Conservation (phyloP, 2,329 filamentous ascomycete genomes). For the Xylaria polymorpha region DNA sequence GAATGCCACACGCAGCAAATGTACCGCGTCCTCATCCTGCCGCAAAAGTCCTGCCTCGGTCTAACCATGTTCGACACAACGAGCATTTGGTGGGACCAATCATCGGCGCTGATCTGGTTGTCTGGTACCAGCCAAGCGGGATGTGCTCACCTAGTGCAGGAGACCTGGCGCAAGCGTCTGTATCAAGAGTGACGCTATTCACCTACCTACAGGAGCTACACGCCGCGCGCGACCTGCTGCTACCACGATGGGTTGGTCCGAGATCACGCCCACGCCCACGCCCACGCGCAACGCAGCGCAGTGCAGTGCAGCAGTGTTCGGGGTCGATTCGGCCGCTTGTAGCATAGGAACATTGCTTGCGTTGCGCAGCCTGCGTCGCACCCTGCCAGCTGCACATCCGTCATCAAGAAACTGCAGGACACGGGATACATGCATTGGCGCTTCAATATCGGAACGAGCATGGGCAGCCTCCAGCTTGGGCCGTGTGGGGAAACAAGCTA, state of each 20-base stretch:
- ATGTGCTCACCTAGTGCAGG: conserved; percentile 27
- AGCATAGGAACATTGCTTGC: not conserved
- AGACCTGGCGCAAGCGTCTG: conserved; percentile 27
- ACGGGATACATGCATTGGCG: conserved; percentile 34
- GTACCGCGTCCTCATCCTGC: conserved; percentile 11
- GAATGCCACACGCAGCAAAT: conserved; percentile 24
- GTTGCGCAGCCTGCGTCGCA: conserved; percentile 18
- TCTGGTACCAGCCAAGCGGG: conserved; percentile 34
- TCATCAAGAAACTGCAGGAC: conserved; percentile 33
- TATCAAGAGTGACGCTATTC: conserved; percentile 15
- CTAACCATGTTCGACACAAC: conserved; percentile 26
- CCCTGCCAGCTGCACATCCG: conserved; percentile 31
- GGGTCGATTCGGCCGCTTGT: conserved; percentile 12
- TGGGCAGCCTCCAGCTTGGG: not conserved
- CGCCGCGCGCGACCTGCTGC: conserved; percentile 9
- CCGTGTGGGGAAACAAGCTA: conserved; percentile 33
- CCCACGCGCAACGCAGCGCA: not conserved
- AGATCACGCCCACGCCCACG: conserved; percentile 11
- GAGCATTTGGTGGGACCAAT: conserved; percentile 37
- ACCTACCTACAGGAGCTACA: conserved; percentile 7
- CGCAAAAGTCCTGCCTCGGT: conserved; percentile 19
- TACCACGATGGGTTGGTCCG: not conserved
- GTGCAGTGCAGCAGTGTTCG: conserved; percentile 8
- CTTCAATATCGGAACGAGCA: conserved; percentile 10
- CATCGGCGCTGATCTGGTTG: conserved; percentile 10